A percentile compares a stretch with the other conserved stretches of the same genome.
Conservation (phyloP, 257 asterid species). For the Nicotiana benthamiana region DNA sequence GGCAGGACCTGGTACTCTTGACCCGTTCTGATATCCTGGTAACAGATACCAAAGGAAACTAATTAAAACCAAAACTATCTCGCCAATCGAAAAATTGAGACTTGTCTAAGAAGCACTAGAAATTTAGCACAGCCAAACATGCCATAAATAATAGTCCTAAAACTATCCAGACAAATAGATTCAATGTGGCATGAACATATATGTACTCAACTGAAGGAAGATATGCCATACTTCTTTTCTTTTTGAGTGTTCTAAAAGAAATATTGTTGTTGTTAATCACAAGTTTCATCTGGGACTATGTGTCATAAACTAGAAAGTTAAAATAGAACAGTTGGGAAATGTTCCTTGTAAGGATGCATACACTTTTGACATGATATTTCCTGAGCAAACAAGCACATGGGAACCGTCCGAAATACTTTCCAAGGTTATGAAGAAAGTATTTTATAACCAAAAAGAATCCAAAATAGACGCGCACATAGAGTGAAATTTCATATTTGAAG, state of each 20-base stretch:
- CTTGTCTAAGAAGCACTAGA: neutral
- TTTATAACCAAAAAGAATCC: neutral
- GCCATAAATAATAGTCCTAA: neutral
- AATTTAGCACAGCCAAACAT: neutral
- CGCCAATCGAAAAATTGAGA: neutral
- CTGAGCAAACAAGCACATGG: neutral
- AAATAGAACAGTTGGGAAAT: neutral
- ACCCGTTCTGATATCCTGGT: constrained; percentile 13
- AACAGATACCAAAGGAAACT: neutral
- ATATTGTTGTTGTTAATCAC: no score
- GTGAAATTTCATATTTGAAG: neutral
- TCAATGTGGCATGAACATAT: neutral
- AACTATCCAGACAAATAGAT: neutral
- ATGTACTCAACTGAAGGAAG: neutral
- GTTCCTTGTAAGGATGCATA: neutral
- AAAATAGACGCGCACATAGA: neutral
- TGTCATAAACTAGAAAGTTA: neutral
- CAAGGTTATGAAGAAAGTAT: neutral
- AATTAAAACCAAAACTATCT: neutral
- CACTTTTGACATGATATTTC: neutral
- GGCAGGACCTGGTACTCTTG: constrained; percentile 13
- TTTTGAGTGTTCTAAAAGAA: neutral
- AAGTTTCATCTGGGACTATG: neutral
- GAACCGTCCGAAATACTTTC: neutral
- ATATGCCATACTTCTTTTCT: neutral